phyloP scores from a whole-genome alignment of 2,329 filamentous ascomycete species.

The Sordariomycetes sp. region DNA sequence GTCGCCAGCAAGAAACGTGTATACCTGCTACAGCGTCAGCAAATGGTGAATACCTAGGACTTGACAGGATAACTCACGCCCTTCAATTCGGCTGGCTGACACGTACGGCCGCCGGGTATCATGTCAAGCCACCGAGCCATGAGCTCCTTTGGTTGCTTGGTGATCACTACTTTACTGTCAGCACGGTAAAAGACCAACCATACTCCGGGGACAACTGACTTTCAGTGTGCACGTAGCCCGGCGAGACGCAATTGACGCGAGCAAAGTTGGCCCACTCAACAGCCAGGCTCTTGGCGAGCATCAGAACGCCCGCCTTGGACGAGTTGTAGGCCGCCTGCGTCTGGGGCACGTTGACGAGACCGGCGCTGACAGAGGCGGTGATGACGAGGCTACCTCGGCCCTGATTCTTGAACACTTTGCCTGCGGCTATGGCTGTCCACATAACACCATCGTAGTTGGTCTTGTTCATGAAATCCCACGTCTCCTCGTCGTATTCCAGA shows the following conservation, averaged over 20 bases:
- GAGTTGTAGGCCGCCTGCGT: conserved; percentile 66
- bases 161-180: too few relatives aligned
- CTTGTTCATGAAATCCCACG: conserved; percentile 24
- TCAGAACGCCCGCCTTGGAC: conserved; percentile 53
- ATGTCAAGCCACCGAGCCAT: too few relatives aligned
- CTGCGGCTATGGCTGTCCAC: conserved; percentile 32
- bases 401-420: conserved; percentile 23
- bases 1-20: too few relatives aligned
- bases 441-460: conserved; percentile 32
- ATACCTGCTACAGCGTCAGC: too few relatives aligned
- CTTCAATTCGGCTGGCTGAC: too few relatives aligned
- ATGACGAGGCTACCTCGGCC: conserved; percentile 26
- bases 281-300: conserved; percentile 56
- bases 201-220: too few relatives aligned
- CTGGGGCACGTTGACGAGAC: conserved; percentile 55
- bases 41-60: too few relatives aligned
- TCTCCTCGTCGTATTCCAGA: conserved; percentile 28
- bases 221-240: conserved; percentile 1
- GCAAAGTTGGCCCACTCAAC: conserved; percentile 55
- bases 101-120: too few relatives aligned
- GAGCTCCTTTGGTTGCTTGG: too few relatives aligned
- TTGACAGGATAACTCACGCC: too few relatives aligned
- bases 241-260: conserved; percentile 3
- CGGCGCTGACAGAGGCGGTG: conserved; percentile 27
- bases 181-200: too few relatives aligned